Evolutionary conservation across 495 filamentous ascomycete genomes (phyloP), one percentile per base, ranked within the genome.

Genomic region (Monascus purpureus): DNA sequence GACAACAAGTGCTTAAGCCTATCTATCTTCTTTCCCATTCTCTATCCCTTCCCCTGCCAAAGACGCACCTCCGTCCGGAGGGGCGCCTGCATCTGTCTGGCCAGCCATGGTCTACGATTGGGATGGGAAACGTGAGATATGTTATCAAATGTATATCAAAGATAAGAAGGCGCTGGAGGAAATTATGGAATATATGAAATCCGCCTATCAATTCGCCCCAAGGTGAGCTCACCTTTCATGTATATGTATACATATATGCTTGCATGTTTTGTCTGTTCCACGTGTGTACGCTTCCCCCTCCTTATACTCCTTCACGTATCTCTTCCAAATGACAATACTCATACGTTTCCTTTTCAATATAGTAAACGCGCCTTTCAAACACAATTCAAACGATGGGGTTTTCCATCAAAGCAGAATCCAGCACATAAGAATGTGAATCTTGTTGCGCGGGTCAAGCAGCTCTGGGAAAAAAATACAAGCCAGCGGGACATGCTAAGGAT

Each of bases 301-400:
- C 6, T 16, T 31, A 8, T 18, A 31, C 18, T 31, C 3, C 12
- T 31, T 4, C 29, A 31, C 13, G 32, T 26, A 17, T n/a, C n/a
- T n/a, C n/a, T n/a, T n/a, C n/a, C n/a, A n/a, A n/a, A n/a, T n/a
- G n/a, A n/a, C n/a, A n/a, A n/a, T n/a, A n/a, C n/a, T n/a, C n/a
- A n/a, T n/a, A n/a, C n/a, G n/a, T n/a, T n/a, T n/a, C n/a, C n/a
- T n/a, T n/a, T n/a, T n/a, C n/a, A n/a, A n/a, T n/a, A n/a, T n/a
- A 84, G 77, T 47, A 82, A 80, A 51, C 75, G 79, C 23, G 72
- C 75, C 16, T 82, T 73, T 41, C 78, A 84, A 46, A 68, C 63
- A 8, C 76, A 81, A 36, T 82, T 83, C 55, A 77, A 72, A 43
- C 63, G 72, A 50, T 90, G 82, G 82, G 65, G 68, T 0, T 90